Evolutionary conservation across 106 monocot genomes (phyloP).

Genomic region (Dendrobium catenatum): DNA sequence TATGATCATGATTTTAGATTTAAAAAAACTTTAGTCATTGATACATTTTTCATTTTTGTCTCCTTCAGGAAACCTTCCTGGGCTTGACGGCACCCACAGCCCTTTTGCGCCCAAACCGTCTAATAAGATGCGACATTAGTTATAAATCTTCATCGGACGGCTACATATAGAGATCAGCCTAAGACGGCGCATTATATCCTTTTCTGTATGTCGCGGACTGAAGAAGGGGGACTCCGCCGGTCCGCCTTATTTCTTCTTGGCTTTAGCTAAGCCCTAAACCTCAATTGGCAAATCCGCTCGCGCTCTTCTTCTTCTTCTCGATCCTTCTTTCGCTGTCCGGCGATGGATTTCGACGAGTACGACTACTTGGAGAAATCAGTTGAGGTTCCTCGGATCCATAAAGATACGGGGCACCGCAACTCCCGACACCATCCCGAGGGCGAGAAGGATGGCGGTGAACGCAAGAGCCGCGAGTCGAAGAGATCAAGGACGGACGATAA

Average conservation of each 20-base stretch:
- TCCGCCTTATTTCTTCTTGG: background rate
- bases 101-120: too few species aligned
- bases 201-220: too few species aligned
- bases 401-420: conserved; percentile 5
- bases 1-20: too few species aligned
- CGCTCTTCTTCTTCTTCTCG: background rate
- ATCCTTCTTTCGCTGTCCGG: background rate
- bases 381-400: conserved; percentile 5
- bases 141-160: too few species aligned
- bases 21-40: too few species aligned
- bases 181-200: too few species aligned
- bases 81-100: too few species aligned
- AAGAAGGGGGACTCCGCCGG: too few species aligned
- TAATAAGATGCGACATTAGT: too few species aligned
- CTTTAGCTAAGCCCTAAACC: conserved; percentile 4
- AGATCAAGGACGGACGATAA: conserved; percentile 4
- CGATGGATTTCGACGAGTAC: conserved; percentile 12
- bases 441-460: conserved; percentile 5
- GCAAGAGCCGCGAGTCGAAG: background rate
- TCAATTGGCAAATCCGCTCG: background rate
- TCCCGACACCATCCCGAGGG: background rate
- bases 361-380: conserved; percentile 21
- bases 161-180: too few species aligned
- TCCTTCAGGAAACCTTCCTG: too few species aligned
- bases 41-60: too few species aligned